phyloP scores from a whole-genome alignment of 225 moss, liverwort and hornwort genomes.

The Polytrichum formosum region DNA sequence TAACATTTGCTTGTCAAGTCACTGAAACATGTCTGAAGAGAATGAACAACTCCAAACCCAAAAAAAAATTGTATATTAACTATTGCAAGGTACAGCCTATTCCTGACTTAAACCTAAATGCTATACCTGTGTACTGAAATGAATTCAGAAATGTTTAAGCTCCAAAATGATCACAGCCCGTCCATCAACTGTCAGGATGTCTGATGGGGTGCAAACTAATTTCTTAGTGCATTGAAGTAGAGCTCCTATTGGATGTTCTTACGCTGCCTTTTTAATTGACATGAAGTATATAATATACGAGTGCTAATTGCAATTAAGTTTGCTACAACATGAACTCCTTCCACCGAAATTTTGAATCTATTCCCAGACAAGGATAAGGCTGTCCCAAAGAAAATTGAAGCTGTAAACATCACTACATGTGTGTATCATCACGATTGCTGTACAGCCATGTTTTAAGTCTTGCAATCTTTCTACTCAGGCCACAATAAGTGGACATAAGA shows the following conservation, averaged over 20 bases:
- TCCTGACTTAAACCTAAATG: too few species aligned
- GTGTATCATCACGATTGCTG: slow-evolving; percentile 49
- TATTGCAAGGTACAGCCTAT: too few species aligned
- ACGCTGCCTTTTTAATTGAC: too few species aligned
- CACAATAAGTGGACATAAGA: slow-evolving; percentile 55
- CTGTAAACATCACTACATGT: slow-evolving; percentile 31
- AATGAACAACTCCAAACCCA: too few species aligned
- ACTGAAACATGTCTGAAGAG: too few species aligned
- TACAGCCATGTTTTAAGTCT: slow-evolving; percentile 36
- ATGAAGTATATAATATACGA: background rate
- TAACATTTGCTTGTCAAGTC: too few species aligned
- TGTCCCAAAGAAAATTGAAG: slow-evolving; percentile 16
- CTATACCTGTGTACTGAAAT: too few species aligned
- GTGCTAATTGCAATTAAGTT: slow-evolving; percentile 14
- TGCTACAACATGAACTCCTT: slow-evolving; percentile 12
- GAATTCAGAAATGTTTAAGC: too few species aligned
- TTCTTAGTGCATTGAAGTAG: background rate
- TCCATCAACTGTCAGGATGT: background rate
- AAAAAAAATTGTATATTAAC: too few species aligned
- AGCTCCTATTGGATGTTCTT: background rate
- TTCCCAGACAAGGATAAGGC: slow-evolving; percentile 12
- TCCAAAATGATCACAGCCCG: too few species aligned
- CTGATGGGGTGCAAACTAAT: background rate
- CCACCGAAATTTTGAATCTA: slow-evolving; percentile 2
- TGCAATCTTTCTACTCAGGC: slow-evolving; percentile 24